Base-by-base conservation (phyloP, 768 basidiomycete genomes). In the Mycena rosella region DNA sequence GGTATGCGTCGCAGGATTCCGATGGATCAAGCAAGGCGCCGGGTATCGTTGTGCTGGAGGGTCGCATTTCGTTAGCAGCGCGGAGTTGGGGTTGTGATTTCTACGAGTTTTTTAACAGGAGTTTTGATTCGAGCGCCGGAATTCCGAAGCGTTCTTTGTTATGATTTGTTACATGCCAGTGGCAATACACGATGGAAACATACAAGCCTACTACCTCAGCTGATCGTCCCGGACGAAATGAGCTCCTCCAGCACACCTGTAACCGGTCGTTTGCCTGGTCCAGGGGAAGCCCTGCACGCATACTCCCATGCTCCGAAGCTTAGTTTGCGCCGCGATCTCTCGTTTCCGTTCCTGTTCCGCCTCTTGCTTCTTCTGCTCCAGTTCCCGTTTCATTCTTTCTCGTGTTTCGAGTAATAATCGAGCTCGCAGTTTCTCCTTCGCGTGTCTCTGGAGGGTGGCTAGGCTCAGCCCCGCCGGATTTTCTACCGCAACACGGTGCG, bases 1-100 rank as follows among this genome's bases (percentile, higher is more conserved):
- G 0, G 74, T 84, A 2, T 91, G 90, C 68, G 72, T 74, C 4
- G 76, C 68, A 24, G 87, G 87, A 1, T 88, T 69, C 63, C 71
- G 22, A 11, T 88, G 87, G 88, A 80, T 83, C 54, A 78, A 74
- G 52, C 78, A 81, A 58, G 3, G 14, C 0, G 68, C 55, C 6
- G 86, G 85, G 3, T 88, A 85, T 75, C 73, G 85, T 15, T 88
- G 86, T 67, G 73, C 78, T 2, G 87, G 82, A 2, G 86, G 87
- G 1, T n/a, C 47, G 1, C 86, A 87, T 71, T 85, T 78, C 60
- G 68, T 86, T 8, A 54, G 60, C 15, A 67, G 82, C 49, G 47
- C 32, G 8, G 72, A 78, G 51, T 62, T 86, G 26, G 71, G 73
- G 0, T 26, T 54, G 20, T 36, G 22, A 65, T 38, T 40, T n/a